Conservation (phyloP, 2,329 filamentous ascomycete species). For the Verticillium nubilum region DNA sequence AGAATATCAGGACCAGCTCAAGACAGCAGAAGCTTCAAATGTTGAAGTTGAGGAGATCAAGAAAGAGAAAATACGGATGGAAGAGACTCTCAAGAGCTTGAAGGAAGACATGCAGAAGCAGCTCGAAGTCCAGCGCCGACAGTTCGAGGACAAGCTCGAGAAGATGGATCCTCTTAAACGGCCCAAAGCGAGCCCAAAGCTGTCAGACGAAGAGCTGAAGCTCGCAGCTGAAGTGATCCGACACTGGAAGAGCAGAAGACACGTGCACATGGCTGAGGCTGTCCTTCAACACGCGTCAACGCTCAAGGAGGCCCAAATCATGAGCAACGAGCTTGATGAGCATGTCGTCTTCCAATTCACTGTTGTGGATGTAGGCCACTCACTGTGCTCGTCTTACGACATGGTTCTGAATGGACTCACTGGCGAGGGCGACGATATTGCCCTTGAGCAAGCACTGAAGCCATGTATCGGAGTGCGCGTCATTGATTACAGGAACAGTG, state of each 20-base stretch:
- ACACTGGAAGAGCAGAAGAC: constrained; percentile 79
- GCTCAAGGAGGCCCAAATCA: constrained; percentile 93
- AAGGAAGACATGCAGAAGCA: constrained; percentile 89
- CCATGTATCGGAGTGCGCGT: constrained; percentile 88
- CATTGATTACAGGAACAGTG: constrained; percentile 80
- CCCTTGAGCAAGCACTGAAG: constrained; percentile 75
- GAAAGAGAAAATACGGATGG: constrained; percentile 79
- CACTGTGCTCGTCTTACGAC: constrained; percentile 89
- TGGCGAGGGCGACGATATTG: constrained; percentile 75
- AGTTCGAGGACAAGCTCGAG: constrained; percentile 79
- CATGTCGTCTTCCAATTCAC: constrained; percentile 92
- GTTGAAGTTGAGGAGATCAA: constrained; percentile 79
- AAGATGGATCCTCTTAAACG: constrained; percentile 63
- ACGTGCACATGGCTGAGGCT: constrained; percentile 89
- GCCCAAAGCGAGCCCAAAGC: constrained; percentile 53
- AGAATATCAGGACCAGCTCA: constrained; percentile 73
- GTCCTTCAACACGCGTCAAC: constrained; percentile 82
- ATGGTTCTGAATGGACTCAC: constrained; percentile 89
- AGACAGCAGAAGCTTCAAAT: constrained; percentile 66
- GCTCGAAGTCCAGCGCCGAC: constrained; percentile 74
- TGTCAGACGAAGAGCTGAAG: constrained; percentile 67
- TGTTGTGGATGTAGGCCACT: constrained; percentile 82
- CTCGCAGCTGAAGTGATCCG: constrained; percentile 61
- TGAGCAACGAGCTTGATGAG: constrained; percentile 95
- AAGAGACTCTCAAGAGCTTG: constrained; percentile 68